Evolutionary conservation across 768 basidiomycete species (phyloP), one percentile per base, ranked within the genome.

Genomic region (Trametes cingulata): DNA sequence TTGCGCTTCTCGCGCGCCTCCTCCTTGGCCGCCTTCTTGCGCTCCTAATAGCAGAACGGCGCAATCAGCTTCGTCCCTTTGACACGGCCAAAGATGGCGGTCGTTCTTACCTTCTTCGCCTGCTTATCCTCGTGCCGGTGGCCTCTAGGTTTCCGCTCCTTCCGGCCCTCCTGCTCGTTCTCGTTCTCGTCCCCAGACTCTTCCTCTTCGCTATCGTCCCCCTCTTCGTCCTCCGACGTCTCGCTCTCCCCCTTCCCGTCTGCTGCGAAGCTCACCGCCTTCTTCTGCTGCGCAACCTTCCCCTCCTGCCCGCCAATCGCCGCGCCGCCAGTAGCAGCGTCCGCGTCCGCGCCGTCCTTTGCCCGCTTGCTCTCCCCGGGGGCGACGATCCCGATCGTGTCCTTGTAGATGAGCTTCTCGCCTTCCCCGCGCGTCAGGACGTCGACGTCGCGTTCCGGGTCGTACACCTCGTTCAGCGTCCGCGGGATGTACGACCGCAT

Each of bases 121-220:
- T 94, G 92, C 59, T 85, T 85, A 69, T 97, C 95, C 77, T 98
- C 96, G 66, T 95, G 88, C 61, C 92, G 84, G 75, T 97, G 95
- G 1, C 97, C 95, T 65, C 91, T 78, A 27, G 89, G 88, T 60
- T 72, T 81, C 56, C 81, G 84, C 63, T 88, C 86, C 25, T 19
- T 72, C 56, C 80, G 83, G 64, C 87, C 86, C n/a, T 19, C 72
- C 29, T 68, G 71, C 17, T 73, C 76, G 12, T 70, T 68, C 15
- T 72, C 74, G 19, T 71, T 71, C 17, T 72, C 73, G 24, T 65
- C 71, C 25, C 75, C 75, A 36, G 56, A 66, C 24, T 70, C 71
- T 19, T 41, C 65, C 9, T 64, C 67, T 14, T 58, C 65, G 39
- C 42, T 53, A 39, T 66, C 60, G 6, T 51, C 63, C 35, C 73